Conservation (phyloP, 2,329 filamentous ascomycete genomes). For the Stachybotrys chartarum region DNA sequence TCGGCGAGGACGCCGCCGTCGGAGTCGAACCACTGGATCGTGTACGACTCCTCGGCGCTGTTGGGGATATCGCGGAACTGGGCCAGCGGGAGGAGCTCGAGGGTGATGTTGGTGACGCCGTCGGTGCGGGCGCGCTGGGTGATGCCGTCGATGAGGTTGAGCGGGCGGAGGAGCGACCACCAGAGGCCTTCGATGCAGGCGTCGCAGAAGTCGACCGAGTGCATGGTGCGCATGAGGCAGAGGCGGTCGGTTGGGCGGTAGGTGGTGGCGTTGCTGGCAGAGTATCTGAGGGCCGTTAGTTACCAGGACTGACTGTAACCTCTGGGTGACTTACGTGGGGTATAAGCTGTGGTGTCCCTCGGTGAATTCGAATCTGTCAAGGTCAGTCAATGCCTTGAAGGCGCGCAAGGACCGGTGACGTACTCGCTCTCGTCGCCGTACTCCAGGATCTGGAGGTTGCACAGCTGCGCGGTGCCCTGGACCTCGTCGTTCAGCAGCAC, state of each 20-base stretch:
- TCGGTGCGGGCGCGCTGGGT: constrained; percentile 11
- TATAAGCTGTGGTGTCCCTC: neutral
- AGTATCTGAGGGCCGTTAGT: constrained; percentile 11
- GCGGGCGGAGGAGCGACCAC: constrained; percentile 15
- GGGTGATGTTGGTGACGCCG: constrained; percentile 13
- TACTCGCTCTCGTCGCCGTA: constrained; percentile 15
- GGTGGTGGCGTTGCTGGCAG: constrained; percentile 14
- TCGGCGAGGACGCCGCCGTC: constrained; percentile 12
- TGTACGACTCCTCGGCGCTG: constrained; percentile 15
- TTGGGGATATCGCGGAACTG: constrained; percentile 16
- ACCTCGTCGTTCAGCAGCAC: constrained; percentile 17
- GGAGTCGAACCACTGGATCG: constrained; percentile 17
- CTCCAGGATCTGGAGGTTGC: constrained; percentile 19
- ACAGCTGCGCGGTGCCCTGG: constrained; percentile 20
- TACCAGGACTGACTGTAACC: neutral
- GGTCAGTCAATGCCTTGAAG: neutral
- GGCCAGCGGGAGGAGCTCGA: constrained; percentile 17
- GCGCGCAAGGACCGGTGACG: constrained; percentile 2
- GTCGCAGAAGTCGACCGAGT: constrained; percentile 18
- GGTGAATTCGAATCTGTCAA: neutral
- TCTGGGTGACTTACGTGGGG: neutral
- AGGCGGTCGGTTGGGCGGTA: constrained; percentile 21
- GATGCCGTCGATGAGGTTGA: constrained; percentile 18
- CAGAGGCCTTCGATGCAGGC: constrained; percentile 22
- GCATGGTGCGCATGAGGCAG: constrained; percentile 19